phyloP scores from a whole-genome alignment of 176 grass and related monocot species.

The Coix lacrymajobi region DNA sequence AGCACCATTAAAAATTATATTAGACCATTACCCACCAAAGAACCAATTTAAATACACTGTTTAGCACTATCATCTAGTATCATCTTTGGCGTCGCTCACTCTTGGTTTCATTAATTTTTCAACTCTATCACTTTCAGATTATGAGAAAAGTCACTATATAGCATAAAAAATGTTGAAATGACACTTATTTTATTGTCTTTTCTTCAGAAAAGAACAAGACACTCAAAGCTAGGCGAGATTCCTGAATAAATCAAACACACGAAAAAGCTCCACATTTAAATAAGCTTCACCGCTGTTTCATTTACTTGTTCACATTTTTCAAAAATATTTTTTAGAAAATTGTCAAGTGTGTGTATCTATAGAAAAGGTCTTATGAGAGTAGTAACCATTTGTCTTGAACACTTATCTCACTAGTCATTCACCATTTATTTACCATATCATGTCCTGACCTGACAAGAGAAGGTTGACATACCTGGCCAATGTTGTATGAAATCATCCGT shows the following conservation, averaged over 20 bases:
- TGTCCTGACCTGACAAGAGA: constrained; percentile 9
- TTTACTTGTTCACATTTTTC: constrained; percentile 15
- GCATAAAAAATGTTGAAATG: background rate
- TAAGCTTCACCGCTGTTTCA: background rate
- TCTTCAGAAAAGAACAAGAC: constrained; percentile 4
- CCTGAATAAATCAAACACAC: background rate
- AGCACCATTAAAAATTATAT: background rate
- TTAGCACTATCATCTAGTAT: background rate
- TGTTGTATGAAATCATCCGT: constrained; percentile 99
- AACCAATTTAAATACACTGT: constrained; percentile 9
- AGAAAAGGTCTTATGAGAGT: background rate
- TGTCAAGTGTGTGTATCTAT: background rate
- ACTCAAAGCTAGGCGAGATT: background rate
- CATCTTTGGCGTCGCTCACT: background rate
- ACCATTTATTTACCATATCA: background rate
- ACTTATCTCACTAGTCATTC: background rate
- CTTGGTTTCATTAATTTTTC: constrained; percentile 4
- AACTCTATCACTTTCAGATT: background rate
- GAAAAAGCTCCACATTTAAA: background rate
- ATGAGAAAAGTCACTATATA: background rate
- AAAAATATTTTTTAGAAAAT: background rate
- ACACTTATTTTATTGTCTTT: background rate
- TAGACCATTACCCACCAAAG: background rate
- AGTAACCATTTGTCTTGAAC: background rate
- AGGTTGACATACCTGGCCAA: constrained; percentile 75